Evolutionary conservation across 148 eudicot species (phyloP), one percentile per base, ranked within the genome.

Genomic region (Chenopodium suecicum): DNA sequence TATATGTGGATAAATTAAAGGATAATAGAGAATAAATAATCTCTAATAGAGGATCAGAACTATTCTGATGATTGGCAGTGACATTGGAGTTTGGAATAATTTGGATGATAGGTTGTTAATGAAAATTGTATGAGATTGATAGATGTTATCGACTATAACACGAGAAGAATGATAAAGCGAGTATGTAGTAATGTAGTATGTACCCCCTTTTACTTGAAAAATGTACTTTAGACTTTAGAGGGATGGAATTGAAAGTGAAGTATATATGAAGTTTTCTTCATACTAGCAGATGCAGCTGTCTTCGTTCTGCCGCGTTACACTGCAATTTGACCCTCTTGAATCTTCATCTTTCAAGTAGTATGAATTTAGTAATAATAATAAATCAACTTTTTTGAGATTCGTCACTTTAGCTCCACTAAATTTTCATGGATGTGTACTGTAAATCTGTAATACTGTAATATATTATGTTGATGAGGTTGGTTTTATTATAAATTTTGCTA

Each of bases 301-400:
- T 37, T 50, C 78, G 10, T 25, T 62, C 29, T 13, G 72, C 56
- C 69, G 71, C 44, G 58, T 72, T 56, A 79, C 78, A 14, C 9
- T 72, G 8, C 47, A 73, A 13, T 6, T 70, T 72, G 56, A 72
- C 56, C 54, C 52, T 7, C 64, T 29, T 60, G 62, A 54, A 67
- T 7, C 64, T 29, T 60, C 32, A 34, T 76, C 78, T 47, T 23
- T 73, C 41, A 6, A n/a, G 68, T 32, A 54, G 16, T 62, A 4
- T 2, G 3, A 11, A 10, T 9, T 50, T 48, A 2, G 12, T 9
- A 50, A 50, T 9, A 48, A 9, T 11, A 11, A 13, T 50, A 32
- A 23, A 76, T 76, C 23, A 75, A 48, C 48, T 56, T 14, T 60
- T 70, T 62, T 41, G 47, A 60, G 73, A 79, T 79, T 83, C 85